These are phyloP conservation scores for Avena sativa DNA, from an alignment of 176 grass and related monocot genomes.

Conservation along the genomic window DNA sequence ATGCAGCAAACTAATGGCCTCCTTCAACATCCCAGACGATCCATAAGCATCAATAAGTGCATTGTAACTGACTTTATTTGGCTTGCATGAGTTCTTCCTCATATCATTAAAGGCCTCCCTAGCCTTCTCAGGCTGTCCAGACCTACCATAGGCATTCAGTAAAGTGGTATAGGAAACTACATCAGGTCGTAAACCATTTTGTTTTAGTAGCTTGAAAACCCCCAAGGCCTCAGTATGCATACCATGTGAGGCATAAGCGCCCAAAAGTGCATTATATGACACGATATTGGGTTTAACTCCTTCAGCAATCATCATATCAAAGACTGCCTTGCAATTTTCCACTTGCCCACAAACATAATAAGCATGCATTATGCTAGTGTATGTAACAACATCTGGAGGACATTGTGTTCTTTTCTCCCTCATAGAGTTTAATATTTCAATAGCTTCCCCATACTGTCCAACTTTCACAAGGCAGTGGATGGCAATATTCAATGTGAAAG, in stretches of 20 bases:
- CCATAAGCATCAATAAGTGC: constrained; percentile 98
- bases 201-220: constrained; percentile 80
- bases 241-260: constrained; percentile 83
- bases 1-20: constrained; percentile 70
- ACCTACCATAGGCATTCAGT: constrained; percentile 92
- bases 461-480: constrained; percentile 89
- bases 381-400: constrained; percentile 88
- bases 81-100: constrained; percentile 69
- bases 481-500: constrained; percentile 85
- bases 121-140: constrained; percentile 78
- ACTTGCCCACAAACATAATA: constrained; percentile 90
- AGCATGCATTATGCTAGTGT: constrained; percentile 86
- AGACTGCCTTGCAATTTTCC: constrained; percentile 85
- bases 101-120: constrained; percentile 75
- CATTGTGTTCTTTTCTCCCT: constrained; percentile 65
- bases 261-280: constrained; percentile 91
- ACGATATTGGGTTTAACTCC: constrained; percentile 89
- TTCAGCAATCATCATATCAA: constrained; percentile 95
- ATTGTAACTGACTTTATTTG: constrained; percentile 97
- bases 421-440: constrained; percentile 86
- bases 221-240: constrained; percentile 72
- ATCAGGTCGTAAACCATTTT: constrained; percentile 75
- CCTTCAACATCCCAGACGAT: constrained; percentile 72
- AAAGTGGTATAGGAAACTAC: constrained; percentile 91
- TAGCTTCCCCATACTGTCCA: constrained; percentile 74